These are phyloP conservation scores for Aspergillus tubingensis DNA, from an alignment of 2,329 filamentous ascomycete genomes.

Conservation along the genomic window DNA sequence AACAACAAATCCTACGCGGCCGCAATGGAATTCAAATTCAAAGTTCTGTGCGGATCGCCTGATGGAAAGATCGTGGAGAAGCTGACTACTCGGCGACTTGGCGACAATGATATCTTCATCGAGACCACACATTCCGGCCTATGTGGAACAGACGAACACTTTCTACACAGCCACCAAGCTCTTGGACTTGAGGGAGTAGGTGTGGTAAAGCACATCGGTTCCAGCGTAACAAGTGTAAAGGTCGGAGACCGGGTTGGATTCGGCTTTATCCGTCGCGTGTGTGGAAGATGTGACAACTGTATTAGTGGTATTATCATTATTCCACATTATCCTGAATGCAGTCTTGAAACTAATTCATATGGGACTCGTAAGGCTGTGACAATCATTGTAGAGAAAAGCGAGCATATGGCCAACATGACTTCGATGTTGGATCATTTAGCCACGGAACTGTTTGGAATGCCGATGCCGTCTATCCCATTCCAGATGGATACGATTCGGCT, in stretches of 20 bases:
- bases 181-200: conserved; percentile 59
- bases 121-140: conserved; percentile 24
- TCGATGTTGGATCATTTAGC: conserved; percentile 35
- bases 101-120: conserved; percentile 19
- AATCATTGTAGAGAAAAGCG: conserved; percentile 25
- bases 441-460: conserved; percentile 33
- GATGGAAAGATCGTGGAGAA: too few species aligned
- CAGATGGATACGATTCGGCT: conserved; percentile 25
- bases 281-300: conserved; percentile 34
- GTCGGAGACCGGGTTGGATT: conserved; percentile 40
- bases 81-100: background rate
- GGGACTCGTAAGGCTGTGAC: conserved; percentile 13
- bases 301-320: conserved; percentile 15
- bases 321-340: background rate
- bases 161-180: conserved; percentile 17
- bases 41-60: too few species aligned
- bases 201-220: conserved; percentile 49
- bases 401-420: conserved; percentile 28
- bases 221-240: conserved; percentile 48
- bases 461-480: conserved; percentile 20
- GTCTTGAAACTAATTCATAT: background rate
- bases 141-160: conserved; percentile 27
- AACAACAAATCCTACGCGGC: too few species aligned
- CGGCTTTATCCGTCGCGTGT: conserved; percentile 31
- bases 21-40: too few species aligned